Evolutionary conservation across 345 rosid species (phyloP).

Genomic region (Lenwebbia sp.): DNA sequence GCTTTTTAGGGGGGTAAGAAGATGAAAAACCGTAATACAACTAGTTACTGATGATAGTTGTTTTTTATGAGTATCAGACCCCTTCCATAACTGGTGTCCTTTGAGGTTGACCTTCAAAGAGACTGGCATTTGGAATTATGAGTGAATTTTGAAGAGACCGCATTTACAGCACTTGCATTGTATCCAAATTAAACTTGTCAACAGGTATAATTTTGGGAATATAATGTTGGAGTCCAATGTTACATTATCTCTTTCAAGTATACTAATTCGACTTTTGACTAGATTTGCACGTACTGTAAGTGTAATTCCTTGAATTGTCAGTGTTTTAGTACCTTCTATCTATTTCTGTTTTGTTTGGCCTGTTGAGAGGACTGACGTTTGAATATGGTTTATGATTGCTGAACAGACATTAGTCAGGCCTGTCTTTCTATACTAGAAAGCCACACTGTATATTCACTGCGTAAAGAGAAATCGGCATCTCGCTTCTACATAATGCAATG

Average conservation of each 20-base stretch:
- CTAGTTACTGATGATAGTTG: neutral
- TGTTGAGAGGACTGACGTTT: neutral
- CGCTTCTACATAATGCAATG: conserved; percentile 47
- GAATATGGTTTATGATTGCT: neutral
- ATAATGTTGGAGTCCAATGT: neutral
- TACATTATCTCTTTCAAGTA: neutral
- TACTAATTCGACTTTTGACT: neutral
- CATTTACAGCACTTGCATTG: neutral
- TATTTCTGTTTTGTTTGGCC: neutral
- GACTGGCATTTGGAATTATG: neutral
- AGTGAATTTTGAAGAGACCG: neutral
- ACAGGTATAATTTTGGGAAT: neutral
- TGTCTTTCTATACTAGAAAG: conserved; percentile 36
- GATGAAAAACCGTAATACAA: neutral
- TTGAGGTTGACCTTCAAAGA: neutral
- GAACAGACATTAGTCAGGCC: conserved; percentile 30
- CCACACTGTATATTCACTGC: conserved; percentile 35
- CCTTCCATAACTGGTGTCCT: neutral
- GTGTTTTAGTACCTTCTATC: neutral
- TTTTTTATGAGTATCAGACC: neutral
- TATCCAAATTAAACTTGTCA: neutral
- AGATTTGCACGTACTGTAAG: neutral
- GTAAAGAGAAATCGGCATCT: conserved; percentile 32
- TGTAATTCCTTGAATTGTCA: neutral
- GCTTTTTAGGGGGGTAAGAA: neutral